Percentiles rank a stretch among this genome's conserved stretches.
phyloP scores from a whole-genome alignment of 352 stramenopile genomes.

The Pythium scleroteichum region DNA sequence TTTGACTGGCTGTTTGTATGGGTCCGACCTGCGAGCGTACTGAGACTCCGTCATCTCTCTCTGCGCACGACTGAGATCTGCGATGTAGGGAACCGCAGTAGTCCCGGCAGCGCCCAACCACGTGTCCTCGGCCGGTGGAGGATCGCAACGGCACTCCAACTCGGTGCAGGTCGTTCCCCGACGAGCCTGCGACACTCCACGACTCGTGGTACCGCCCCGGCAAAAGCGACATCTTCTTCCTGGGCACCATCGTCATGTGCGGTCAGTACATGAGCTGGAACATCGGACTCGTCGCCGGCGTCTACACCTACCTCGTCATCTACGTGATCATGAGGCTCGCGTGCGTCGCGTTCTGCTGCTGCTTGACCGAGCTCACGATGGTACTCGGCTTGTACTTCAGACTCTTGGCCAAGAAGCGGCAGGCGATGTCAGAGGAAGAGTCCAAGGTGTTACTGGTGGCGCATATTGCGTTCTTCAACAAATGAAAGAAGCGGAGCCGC shows the following conservation, averaged over 20 bases:
- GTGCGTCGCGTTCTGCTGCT: slow-evolving; percentile 29
- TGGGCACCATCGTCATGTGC: slow-evolving; percentile 17
- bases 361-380: slow-evolving; percentile 24
- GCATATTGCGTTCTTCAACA: slow-evolving; percentile 22
- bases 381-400: slow-evolving; percentile 18
- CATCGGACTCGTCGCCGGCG: slow-evolving; percentile 4
- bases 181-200: too few species aligned
- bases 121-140: too few species aligned
- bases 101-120: too few species aligned
- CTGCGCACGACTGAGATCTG: too few species aligned
- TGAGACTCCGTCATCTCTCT: too few species aligned
- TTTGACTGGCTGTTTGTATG: too few species aligned
- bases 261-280: slow-evolving; percentile 33
- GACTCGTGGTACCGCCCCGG: too few species aligned
- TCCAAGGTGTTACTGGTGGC: slow-evolving; percentile 19
- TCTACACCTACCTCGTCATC: slow-evolving; percentile 9
- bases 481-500: neutral
- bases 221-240: slow-evolving; percentile 17
- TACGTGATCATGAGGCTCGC: slow-evolving; percentile 20
- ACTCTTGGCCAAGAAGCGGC: slow-evolving; percentile 16
- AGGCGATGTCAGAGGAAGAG: slow-evolving; percentile 31
- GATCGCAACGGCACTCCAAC: too few species aligned
- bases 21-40: too few species aligned
- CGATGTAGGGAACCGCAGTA: too few species aligned
- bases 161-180: too few species aligned